Evolutionary conservation across 805 yeast species (phyloP).

Genomic region (Wickerhamiella occidentalis): DNA sequence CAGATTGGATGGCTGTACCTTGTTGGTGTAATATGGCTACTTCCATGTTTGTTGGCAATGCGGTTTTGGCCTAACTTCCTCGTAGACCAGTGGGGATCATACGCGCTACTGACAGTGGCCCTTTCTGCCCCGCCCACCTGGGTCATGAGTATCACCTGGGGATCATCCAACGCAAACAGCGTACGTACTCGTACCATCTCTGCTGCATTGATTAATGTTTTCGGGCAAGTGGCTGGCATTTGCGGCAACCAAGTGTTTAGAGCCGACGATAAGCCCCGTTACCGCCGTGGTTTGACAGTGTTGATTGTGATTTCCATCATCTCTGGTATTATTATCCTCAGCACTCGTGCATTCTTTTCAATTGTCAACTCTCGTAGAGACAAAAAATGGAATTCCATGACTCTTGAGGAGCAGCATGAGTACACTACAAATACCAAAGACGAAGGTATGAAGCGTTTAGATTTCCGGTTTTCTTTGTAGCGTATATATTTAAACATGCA

Average conservation of each 20-base stretch:
- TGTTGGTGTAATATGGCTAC: conserved; percentile 12
- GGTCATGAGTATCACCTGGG: conserved; percentile 40
- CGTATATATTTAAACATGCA: too few relatives aligned
- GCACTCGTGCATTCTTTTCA: conserved; percentile 27
- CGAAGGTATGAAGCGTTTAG: conserved; percentile 47
- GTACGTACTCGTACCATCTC: conserved; percentile 42
- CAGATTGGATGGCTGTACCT: conserved; percentile 11
- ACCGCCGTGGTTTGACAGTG: conserved; percentile 35
- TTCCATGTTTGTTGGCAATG: conserved; percentile 1
- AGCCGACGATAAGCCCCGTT: conserved; percentile 38
- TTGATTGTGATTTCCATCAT: conserved; percentile 22
- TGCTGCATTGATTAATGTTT: conserved; percentile 43
- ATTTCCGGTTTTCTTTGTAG: conserved; percentile 31
- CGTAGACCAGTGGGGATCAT: conserved; percentile 24
- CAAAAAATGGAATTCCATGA: conserved; percentile 39
- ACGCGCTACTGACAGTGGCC: conserved; percentile 18
- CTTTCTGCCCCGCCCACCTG: conserved; percentile 29
- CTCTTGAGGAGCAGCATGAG: conserved; percentile 37
- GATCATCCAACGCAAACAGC: conserved; percentile 41
- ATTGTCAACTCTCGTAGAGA: conserved; percentile 29
- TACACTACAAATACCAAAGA: conserved; percentile 39
- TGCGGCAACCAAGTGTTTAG: conserved; percentile 39
- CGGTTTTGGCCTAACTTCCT: conserved; percentile 5
- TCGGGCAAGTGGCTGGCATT: conserved; percentile 40
- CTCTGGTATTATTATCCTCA: conserved; percentile 16